Percentiles rank a stretch among this genome's conserved stretches.
These are phyloP conservation scores for Prinsepia uniflora DNA, from an alignment of 306 rosid species.

Conservation along the genomic window DNA sequence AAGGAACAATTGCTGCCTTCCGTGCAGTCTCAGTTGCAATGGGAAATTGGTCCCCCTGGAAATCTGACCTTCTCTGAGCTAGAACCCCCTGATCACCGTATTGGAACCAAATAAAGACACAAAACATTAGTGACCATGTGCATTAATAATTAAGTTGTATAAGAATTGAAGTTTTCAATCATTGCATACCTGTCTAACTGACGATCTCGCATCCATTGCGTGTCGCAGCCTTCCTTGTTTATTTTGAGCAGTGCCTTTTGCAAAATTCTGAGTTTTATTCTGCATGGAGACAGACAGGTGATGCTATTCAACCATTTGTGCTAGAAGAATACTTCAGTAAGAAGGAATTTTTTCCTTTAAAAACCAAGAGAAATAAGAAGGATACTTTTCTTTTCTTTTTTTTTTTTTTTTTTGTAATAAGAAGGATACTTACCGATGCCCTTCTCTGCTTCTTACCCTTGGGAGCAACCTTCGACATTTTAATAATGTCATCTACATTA, in stretches of 20 bases:
- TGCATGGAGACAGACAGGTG: conserved; percentile 20
- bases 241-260: conserved; percentile 52
- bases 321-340: not conserved
- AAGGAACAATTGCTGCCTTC: conserved; percentile 70
- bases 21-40: conserved; percentile 58
- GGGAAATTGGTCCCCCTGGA: conserved; percentile 74
- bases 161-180: not conserved
- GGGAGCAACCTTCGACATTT: conserved; percentile 54
- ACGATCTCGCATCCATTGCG: conserved; percentile 67
- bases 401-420: no score
- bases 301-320: not conserved
- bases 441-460: conserved; percentile 44
- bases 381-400: no score
- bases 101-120: not conserved
- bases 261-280: conserved; percentile 59
- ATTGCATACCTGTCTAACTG: conserved; percentile 69
- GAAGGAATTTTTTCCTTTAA: not conserved
- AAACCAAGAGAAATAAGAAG: not conserved
- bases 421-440: conserved; percentile 41
- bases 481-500: conserved; percentile 69
- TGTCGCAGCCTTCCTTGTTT: conserved; percentile 48
- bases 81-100: conserved; percentile 55
- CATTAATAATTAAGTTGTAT: not conserved
- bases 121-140: not conserved
- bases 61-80: conserved; percentile 79